phyloP scores from a whole-genome alignment of 2,329 filamentous ascomycete genomes.

The Pseudovirgaria hyperparasitica region DNA sequence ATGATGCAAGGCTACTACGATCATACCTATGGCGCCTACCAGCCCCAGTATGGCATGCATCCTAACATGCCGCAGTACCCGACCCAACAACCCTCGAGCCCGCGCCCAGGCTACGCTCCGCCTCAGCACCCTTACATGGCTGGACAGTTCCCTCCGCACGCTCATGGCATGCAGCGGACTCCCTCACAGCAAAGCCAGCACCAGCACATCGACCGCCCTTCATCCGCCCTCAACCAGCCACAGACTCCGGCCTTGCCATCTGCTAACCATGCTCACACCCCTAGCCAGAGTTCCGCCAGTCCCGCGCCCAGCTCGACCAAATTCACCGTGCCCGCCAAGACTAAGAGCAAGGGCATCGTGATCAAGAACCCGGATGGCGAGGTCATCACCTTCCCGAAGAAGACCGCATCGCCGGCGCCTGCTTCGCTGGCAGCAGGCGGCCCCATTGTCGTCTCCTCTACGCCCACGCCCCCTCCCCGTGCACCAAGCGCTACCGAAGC shows the following conservation, averaged over 20 bases:
- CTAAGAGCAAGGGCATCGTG: constrained; percentile 61
- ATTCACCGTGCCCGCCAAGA: constrained; percentile 48
- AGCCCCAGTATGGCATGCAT: constrained; percentile 34
- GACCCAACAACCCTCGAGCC: constrained; percentile 29
- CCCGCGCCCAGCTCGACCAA: constrained; percentile 49
- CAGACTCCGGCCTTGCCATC: constrained; percentile 37
- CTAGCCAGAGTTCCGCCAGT: constrained; percentile 43
- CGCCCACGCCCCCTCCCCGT: constrained; percentile 61
- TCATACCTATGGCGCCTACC: constrained; percentile 35
- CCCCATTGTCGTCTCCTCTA: constrained; percentile 51
- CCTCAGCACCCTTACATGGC: constrained; percentile 36
- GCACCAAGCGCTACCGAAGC: constrained; percentile 48
- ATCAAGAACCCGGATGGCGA: constrained; percentile 80
- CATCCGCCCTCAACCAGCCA: constrained; percentile 48
- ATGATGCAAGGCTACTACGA: constrained; percentile 36
- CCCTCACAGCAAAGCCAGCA: constrained; percentile 34
- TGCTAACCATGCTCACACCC: constrained; percentile 35
- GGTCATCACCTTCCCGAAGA: constrained; percentile 50
- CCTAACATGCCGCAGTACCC: constrained; percentile 30
- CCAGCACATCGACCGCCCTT: constrained; percentile 54
- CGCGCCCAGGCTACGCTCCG: constrained; percentile 34
- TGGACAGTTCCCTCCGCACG: constrained; percentile 45
- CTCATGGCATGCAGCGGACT: constrained; percentile 65
- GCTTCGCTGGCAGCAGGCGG: too few relatives aligned
- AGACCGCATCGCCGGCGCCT: constrained; percentile 30